Evolutionary conservation across 148 eudicot species (phyloP), one percentile per base, ranked within the genome.

Genomic region (Fallopia convolvulus): DNA sequence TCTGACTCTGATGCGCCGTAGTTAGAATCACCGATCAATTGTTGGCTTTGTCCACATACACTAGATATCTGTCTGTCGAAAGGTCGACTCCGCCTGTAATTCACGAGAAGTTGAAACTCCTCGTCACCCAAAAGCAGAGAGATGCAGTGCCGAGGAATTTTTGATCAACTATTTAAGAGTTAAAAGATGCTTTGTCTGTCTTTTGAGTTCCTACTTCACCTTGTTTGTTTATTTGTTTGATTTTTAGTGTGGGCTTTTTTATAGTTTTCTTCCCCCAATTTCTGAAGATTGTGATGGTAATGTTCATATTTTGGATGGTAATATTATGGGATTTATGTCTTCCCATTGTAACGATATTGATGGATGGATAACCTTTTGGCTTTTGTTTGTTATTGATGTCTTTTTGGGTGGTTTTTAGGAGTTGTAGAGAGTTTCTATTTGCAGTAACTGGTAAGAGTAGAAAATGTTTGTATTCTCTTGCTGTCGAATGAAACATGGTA

Each of bases 401-500:
- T 58, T 55, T 58, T 58, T 58, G 66, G 70, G 36, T 26, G 36
- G 39, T 10, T 61, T 26, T 61, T 61, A 61, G 70, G 36, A 26
- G 15, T 26, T 61, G 70, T 39, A 30, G 30, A 13, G 36, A 23
- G 70, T 61, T 26, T 61, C 15, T 26, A 23, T 33, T 61, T 61
- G 36, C 70, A 26, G 39, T 61, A 61, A 61, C 39, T 61, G 9
- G 32, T 20, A 58, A 58, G 66, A 61, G 70, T 53, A 71, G 36
- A 85, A 87, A 14, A 92, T 94, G 98, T 94, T 94, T 77, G 92
- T 90, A 14, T 92, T 94, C 85, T 89, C 99, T 36, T 81, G 86
- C 49, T 88, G 90, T 82, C 82, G 97, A 73, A 88, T 86, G 87
- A 94, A 90, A 90, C 86, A 92, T 75, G 97, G 97, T 72, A 94